phyloP scores from a whole-genome alignment of 169 alveolate genomes.

The Plasmodium gaboni region DNA sequence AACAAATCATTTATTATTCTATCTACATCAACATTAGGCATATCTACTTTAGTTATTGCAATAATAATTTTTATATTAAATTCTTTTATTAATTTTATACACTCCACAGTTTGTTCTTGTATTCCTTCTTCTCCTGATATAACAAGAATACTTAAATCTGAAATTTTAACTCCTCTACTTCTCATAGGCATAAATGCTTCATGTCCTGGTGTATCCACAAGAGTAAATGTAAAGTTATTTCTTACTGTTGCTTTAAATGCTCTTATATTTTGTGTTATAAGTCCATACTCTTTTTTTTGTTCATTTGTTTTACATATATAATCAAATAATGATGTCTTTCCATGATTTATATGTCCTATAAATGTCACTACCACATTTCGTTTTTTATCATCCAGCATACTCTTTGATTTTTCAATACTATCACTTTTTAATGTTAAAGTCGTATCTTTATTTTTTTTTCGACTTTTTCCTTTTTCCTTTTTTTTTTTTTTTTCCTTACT shows the following conservation, averaged over 20 bases:
- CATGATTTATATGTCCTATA: conserved; percentile 98
- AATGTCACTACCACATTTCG: conserved; percentile 95
- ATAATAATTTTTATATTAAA: conserved; percentile 86
- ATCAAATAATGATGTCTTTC: conserved; percentile 96
- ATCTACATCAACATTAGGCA: conserved; percentile 21
- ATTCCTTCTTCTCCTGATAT: conserved; percentile 96
- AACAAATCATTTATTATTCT: conserved; percentile 45
- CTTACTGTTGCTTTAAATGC: conserved; percentile 91
- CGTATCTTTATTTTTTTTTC: neutral
- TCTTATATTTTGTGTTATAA: conserved; percentile 94
- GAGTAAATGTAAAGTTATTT: conserved; percentile 85
- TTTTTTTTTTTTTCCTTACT: neutral
- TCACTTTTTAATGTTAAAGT: neutral
- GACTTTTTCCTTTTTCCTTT: neutral
- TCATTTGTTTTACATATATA: conserved; percentile 81
- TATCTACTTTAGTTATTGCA: conserved; percentile 93
- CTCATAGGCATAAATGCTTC: conserved; percentile 94
- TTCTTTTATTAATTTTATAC: conserved; percentile 87
- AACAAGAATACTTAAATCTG: conserved; percentile 94
- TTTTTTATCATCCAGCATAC: conserved; percentile 25
- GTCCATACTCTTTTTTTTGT: conserved; percentile 89
- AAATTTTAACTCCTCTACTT: conserved; percentile 93
- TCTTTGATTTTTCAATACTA: neutral
- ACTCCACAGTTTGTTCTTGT: conserved; percentile 95
- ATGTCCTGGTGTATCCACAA: conserved; percentile 98